Base-by-base conservation (phyloP, 768 basidiomycete species). In the Termitomyces sp. region DNA sequence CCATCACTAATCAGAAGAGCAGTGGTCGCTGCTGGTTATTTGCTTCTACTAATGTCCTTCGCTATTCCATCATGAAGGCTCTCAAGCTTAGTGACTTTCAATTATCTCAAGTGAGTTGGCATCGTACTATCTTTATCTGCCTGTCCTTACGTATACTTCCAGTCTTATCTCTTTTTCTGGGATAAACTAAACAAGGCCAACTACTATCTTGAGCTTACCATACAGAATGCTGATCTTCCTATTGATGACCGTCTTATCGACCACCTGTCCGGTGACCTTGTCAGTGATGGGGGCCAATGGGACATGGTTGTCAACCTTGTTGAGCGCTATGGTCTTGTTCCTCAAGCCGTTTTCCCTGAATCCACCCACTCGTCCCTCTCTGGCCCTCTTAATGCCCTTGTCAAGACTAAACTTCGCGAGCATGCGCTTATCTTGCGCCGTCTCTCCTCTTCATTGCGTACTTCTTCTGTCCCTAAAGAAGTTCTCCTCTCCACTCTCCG, bases 1-100 rank as follows among this genome's bases (percentile, higher is more conserved):
- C 93, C 10, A 76, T 94, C 61, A 94, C 92, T 13, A 83, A 88
- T 71, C 94, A 96, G 81, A 89, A 86, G 74, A 85, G 80, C 67
- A 90, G 87, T 57, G 95, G 95, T 0, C 78, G 95, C 47, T 98
- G 95, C 76, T 98, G 96, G 95, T 78, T 97, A 8, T 98, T 98
- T 69, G 91, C 94, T 2, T 90, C 92, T 7, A 94, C 92, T 60
- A 92, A 93, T 70, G 82, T 93, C 26, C 76, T 94, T 58, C 79
- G 94, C 4, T 90, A 91, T 72, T 82, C 85, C 52, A 78, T 94
- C 62, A 90, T 92, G 84, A 89, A 89, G 79, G 85, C 85, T 65
- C 80, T 94, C 61, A 90, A 88, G 66, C 75, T 98, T 42, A 85
- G 82, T 58, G 91, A 96, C 42, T 96, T 98, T 73, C 86, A 98